A percentile compares a stretch with the other conserved stretches of the same genome.
These are phyloP conservation scores for Echinosophora koreensis DNA, from an alignment of 306 rosid species.

Conservation along the genomic window DNA sequence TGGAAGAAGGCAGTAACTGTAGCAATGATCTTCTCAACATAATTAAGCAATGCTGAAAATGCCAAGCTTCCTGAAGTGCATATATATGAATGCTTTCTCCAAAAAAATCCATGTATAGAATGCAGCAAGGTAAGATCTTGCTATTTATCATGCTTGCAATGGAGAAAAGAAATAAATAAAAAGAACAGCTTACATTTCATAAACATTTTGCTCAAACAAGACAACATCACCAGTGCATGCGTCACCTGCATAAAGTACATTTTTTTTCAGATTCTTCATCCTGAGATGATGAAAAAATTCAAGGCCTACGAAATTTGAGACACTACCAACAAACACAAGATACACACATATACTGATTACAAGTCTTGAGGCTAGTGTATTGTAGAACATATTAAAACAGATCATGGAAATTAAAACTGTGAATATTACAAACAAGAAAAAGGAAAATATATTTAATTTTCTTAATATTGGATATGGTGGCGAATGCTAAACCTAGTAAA, in stretches of 20 bases:
- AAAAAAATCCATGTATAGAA: slow-evolving; percentile 6
- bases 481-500: not conserved
- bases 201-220: slow-evolving; percentile 89
- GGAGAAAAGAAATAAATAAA: slow-evolving; percentile 1
- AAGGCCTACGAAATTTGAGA: slow-evolving; percentile 8
- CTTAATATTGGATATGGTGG: not conserved
- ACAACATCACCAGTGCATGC: slow-evolving; percentile 94
- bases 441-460: not conserved
- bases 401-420: slow-evolving; percentile 7
- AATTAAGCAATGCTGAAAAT: not conserved
- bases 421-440: slow-evolving; percentile 8
- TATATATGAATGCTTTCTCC: not conserved
- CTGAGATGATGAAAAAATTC: not conserved
- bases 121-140: slow-evolving; percentile 12
- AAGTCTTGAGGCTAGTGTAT: not conserved
- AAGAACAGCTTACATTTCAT: slow-evolving; percentile 71
- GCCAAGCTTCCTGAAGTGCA: slow-evolving; percentile 25
- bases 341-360: not conserved
- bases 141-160: slow-evolving; percentile 14
- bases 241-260: slow-evolving; percentile 72
- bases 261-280: slow-evolving; percentile 24
- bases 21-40: not conserved
- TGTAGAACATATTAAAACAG: not conserved
- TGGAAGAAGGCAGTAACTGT: slow-evolving; percentile 14
- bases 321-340: slow-evolving; percentile 27